Evolutionary conservation across 2,329 filamentous ascomycete species (phyloP).

Genomic region (Fusarium palustre): DNA sequence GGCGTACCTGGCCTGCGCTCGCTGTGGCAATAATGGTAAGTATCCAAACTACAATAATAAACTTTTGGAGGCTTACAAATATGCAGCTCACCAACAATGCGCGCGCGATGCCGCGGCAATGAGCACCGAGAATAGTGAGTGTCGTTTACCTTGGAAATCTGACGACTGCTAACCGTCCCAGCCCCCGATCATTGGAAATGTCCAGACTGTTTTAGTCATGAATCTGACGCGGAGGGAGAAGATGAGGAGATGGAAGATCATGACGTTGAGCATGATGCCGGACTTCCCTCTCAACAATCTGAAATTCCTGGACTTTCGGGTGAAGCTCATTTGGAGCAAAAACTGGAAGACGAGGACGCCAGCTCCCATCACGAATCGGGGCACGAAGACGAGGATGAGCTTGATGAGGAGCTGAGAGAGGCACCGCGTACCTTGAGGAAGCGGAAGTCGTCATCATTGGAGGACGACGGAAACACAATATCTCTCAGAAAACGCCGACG

Average conservation of each 20-base stretch:
- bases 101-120: constrained; percentile 72
- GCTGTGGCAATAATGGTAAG: constrained; percentile 87
- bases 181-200: constrained; percentile 63
- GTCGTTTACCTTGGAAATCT: neutral
- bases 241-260: constrained; percentile 47
- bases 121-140: constrained; percentile 51
- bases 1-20: constrained; percentile 78
- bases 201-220: constrained; percentile 58
- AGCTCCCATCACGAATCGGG: constrained; percentile 31
- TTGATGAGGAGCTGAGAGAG: constrained; percentile 52
- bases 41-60: constrained; percentile 45
- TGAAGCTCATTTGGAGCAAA: constrained; percentile 19
- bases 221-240: constrained; percentile 50
- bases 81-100: constrained; percentile 89
- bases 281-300: constrained; percentile 46
- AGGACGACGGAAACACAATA: constrained; percentile 67
- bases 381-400: constrained; percentile 17
- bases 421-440: constrained; percentile 84
- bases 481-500: constrained; percentile 66
- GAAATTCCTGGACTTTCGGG: constrained; percentile 33
- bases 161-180: constrained; percentile 43
- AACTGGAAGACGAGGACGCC: constrained; percentile 22
- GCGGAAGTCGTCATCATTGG: constrained; percentile 81
- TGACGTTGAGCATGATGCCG: constrained; percentile 40
- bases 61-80: constrained; percentile 53